These are phyloP conservation scores for Mrakia frigida DNA, from an alignment of 768 basidiomycete species.

Conservation along the genomic window DNA sequence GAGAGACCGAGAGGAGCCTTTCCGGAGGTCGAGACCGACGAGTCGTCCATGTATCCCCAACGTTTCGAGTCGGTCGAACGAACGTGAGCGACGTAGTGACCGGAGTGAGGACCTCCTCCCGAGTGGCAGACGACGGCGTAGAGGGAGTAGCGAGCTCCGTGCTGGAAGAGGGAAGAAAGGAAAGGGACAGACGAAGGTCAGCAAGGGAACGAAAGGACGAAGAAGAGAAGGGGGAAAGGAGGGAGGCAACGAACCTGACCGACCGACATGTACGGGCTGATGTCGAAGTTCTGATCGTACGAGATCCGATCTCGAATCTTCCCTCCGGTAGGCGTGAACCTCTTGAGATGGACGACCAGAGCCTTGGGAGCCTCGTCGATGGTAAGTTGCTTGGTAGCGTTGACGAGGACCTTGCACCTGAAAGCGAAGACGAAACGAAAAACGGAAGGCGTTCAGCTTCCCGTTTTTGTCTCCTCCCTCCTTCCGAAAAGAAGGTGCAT, in stretches of 20 bases:
- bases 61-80: slow-evolving; percentile 56
- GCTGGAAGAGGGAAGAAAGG: slow-evolving; percentile 37
- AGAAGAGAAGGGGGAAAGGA: not conserved
- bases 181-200: not conserved
- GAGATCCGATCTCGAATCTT: slow-evolving; percentile 72
- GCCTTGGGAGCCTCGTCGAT: slow-evolving; percentile 81
- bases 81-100: slow-evolving; percentile 88
- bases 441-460: not conserved
- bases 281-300: slow-evolving; percentile 69
- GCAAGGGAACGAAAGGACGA: not conserved
- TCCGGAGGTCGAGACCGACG: slow-evolving; percentile 53
- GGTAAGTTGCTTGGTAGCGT: slow-evolving; percentile 83
- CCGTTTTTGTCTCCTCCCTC: not conserved
- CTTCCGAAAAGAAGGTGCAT: not conserved
- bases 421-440: not conserved
- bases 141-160: slow-evolving; percentile 69
- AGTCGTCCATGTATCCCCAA: slow-evolving; percentile 96
- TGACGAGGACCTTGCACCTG: slow-evolving; percentile 90
- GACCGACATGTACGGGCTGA: slow-evolving; percentile 78
- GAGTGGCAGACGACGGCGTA: slow-evolving; percentile 92
- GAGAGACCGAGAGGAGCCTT: slow-evolving; percentile 57
- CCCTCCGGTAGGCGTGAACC: slow-evolving; percentile 76
- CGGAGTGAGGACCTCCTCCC: slow-evolving; percentile 86
- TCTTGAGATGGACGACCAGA: slow-evolving; percentile 88
- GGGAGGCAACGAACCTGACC: slow-evolving; percentile 49